Base-by-base conservation (phyloP, 2,329 filamentous ascomycete genomes). In the Apiospora kogelbergensis region DNA sequence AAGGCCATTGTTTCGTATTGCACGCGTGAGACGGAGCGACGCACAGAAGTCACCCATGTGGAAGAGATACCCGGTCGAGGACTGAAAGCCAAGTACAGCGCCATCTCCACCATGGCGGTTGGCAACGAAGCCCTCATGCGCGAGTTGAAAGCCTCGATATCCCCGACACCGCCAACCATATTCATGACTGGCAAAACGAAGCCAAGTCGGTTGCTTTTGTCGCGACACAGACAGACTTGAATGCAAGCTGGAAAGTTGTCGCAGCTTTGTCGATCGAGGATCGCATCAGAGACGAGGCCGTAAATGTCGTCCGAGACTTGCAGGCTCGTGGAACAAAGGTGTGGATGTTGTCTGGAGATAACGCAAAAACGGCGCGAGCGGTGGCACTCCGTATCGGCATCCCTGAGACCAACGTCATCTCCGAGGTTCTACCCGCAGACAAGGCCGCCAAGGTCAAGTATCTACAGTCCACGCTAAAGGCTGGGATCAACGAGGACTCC, bases 281-380 rank as follows among this genome's bases (percentile, higher is more conserved):
- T 73, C 90, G 93, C 1, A 88, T 97, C 71, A 91, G 95, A 2
- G 86, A 89, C 0, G 93, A 97, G 79, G 90, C 94, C 0, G 80
- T 82, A 1, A 76, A 82, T 9, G 89, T 95, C 22, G 86, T 97
- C 69, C 79, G 81, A 7, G 84, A 89, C 1, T 87, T 97, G 0
- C 86, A 88, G 57, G 80, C 85, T 5, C 87, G 87, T 20, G 89
- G 91, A 24, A 90, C 92, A 63, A 88, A 90, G 41, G 92, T 97
- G 4, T 97, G 91, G 89, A 97, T 98, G 93, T 90, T 97, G 45
- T 97, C 94, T 0, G 95, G 95, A 40, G 95, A 98, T 82, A 97
- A 97, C 76, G 82, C 84, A n/a, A 90, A 84, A n/a, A 98, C 95
- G 0, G 95, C 95, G 2, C 84, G 86, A 24, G 93, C 94, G 0